Percentiles rank a stretch among this genome's conserved stretches.
These are phyloP conservation scores for Coprinellus micaceus DNA, from an alignment of 768 basidiomycete species.

Conservation along the genomic window DNA sequence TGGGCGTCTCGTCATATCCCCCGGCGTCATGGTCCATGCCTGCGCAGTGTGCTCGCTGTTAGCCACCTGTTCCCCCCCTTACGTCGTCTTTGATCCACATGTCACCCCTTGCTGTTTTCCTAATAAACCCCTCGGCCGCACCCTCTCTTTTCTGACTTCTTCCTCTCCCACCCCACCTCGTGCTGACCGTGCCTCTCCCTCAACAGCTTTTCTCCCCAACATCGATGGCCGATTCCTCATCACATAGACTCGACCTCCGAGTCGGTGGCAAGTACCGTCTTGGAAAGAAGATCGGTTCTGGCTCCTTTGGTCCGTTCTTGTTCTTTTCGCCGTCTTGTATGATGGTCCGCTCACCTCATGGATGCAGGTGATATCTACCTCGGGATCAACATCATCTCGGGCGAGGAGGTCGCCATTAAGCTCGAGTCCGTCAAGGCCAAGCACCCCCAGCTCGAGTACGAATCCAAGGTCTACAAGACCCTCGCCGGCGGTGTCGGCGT, in stretches of 20 bases:
- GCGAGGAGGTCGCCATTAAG: constrained; percentile 99
- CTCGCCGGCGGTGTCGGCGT: constrained; percentile 98
- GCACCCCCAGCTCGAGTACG: constrained; percentile 99
- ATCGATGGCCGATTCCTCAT: constrained; percentile 68
- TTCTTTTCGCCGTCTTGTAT: constrained; percentile 11
- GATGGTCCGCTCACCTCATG: not conserved
- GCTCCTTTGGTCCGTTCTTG: constrained; percentile 81
- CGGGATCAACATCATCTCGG: constrained; percentile 99
- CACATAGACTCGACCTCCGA: constrained; percentile 78
- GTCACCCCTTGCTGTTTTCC: constrained; percentile 35
- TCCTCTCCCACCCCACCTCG: constrained; percentile 20
- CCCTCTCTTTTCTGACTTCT: constrained; percentile 19
- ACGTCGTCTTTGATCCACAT: constrained; percentile 42
- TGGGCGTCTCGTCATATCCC: no score
- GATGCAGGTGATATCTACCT: constrained; percentile 92
- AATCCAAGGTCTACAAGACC: constrained; percentile 94
- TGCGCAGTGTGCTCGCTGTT: constrained; percentile 8
- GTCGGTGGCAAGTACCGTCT: constrained; percentile 96
- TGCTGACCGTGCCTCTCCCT: constrained; percentile 7
- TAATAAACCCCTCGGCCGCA: constrained; percentile 26
- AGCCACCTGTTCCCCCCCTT: constrained; percentile 19
- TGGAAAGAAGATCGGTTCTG: constrained; percentile 98
- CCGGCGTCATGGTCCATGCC: constrained; percentile 5
- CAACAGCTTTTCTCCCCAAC: constrained; percentile 14
- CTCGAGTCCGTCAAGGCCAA: constrained; percentile 99